Evolutionary conservation across 1,284 basidiomycete genomes (phyloP).

Genomic region (Ceratobasidium sp.): DNA sequence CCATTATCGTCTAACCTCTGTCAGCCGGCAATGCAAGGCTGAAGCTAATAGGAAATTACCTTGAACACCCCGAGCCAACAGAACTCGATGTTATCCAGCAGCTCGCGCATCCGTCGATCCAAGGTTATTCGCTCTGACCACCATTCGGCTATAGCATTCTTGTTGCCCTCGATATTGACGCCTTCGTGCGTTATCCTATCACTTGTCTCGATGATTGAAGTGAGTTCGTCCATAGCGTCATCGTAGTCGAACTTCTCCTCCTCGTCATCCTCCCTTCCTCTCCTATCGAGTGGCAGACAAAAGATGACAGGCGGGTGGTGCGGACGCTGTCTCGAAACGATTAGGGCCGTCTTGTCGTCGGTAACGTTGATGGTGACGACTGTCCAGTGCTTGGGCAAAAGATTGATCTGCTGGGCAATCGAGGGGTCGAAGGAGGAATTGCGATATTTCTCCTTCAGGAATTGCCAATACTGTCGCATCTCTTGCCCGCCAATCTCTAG

Average conservation of each 20-base stretch:
- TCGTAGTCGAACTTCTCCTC: slow-evolving; percentile 82
- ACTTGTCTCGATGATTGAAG: slow-evolving; percentile 81
- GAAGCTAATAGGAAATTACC: slow-evolving; percentile 65
- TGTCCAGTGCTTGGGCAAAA: slow-evolving; percentile 85
- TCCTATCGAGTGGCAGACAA: slow-evolving; percentile 84
- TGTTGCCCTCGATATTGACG: slow-evolving; percentile 67
- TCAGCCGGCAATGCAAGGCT: slow-evolving; percentile 18
- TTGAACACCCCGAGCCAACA: slow-evolving; percentile 99
- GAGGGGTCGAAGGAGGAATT: slow-evolving; percentile 62
- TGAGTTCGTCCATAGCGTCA: slow-evolving; percentile 80
- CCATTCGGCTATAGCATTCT: slow-evolving; percentile 79
- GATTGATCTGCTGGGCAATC: slow-evolving; percentile 59
- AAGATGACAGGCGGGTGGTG: slow-evolving; percentile 80
- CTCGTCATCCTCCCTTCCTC: slow-evolving; percentile 80
- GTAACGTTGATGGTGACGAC: slow-evolving; percentile 88
- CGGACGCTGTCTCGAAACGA: slow-evolving; percentile 83
- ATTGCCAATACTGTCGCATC: slow-evolving; percentile 72
- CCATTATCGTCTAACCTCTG: slow-evolving; percentile 35
- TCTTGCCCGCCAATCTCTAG: slow-evolving; percentile 55
- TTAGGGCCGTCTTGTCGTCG: slow-evolving; percentile 84
- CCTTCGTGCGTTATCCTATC: slow-evolving; percentile 59
- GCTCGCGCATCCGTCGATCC: slow-evolving; percentile 79
- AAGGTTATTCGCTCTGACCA: slow-evolving; percentile 85
- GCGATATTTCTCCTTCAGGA: slow-evolving; percentile 68
- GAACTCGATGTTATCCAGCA: slow-evolving; percentile 90